phyloP scores from a whole-genome alignment of 768 basidiomycete species.

The Lyophyllum decastes region DNA sequence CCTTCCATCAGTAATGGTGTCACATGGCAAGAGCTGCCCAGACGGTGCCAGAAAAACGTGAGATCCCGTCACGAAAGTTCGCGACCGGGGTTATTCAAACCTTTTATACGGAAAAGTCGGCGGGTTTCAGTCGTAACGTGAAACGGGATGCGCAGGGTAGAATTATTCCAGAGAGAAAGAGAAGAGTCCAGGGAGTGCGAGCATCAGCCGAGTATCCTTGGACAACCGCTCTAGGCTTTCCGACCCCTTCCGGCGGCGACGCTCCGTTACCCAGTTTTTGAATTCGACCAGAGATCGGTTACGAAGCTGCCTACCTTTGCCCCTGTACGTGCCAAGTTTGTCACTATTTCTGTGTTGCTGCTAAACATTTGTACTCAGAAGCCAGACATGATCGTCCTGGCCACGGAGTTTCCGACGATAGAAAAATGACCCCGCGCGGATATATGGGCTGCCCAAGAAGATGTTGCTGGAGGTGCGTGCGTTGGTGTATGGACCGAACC shows the following conservation, averaged over 20 bases:
- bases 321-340: slow-evolving; percentile 33
- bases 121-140: not conserved
- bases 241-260: slow-evolving; percentile 38
- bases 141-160: slow-evolving; percentile 14
- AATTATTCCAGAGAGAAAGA: slow-evolving; percentile 21
- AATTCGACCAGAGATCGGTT: slow-evolving; percentile 32
- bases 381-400: slow-evolving; percentile 40
- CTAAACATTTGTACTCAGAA: slow-evolving; percentile 16
- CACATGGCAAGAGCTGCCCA: not conserved
- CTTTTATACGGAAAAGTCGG: slow-evolving; percentile 2
- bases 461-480: slow-evolving; percentile 67
- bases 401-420: slow-evolving; percentile 43
- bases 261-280: slow-evolving; percentile 43
- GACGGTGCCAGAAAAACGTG: not conserved
- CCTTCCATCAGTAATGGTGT: not conserved
- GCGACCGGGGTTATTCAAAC: not conserved
- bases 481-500: not conserved
- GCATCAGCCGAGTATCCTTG: not conserved
- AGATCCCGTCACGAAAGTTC: not conserved
- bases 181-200: slow-evolving; percentile 30
- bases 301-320: slow-evolving; percentile 43
- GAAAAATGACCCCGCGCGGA: slow-evolving; percentile 52
- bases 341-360: slow-evolving; percentile 17
- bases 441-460: slow-evolving; percentile 73
- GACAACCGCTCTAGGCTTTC: slow-evolving; percentile 39